Evolutionary conservation across 2,329 filamentous ascomycete species (phyloP), one percentile per base, ranked within the genome.

Genomic region (Beauveria sp.): DNA sequence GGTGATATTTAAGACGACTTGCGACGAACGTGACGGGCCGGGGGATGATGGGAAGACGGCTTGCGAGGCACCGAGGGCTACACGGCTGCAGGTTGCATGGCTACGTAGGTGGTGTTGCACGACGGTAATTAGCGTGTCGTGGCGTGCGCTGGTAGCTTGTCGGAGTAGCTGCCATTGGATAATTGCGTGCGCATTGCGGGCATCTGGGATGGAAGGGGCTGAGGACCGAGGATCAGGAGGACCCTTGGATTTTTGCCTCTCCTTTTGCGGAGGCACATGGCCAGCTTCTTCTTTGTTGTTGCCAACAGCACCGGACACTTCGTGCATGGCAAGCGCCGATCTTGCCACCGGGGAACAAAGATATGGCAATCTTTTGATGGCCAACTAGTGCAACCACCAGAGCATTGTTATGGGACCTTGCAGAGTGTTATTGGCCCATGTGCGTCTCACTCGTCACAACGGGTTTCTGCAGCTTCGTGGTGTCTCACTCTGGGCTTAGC

Each of bases 401-500:
- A 53, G 26, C 20, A 51, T 51, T 51, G 26, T 51, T 47, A 47
- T 47, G 12, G 34, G 34, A 38, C 34, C 34, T 38, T 38, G 34
- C 51, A 40, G 43, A 26, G 42, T n/a, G 42, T 46, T 28, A 26
- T 46, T 28, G 18, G 6, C 28, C 16, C 45, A 40, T 42, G 55
- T 26, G n/a, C 45, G 45, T 38, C 42, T 57, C 47, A 47, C 28
- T 57, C 43, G 54, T 45, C 24, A 49, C 28, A 49, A 58, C 30
- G 30, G 42, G n/a, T 6, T 57, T 47, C 54, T 57, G 43, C 54
- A 49, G 45, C 55, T 58, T 40, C 38, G 28, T 34, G 26, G 28
- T 58, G 45, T 58, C 55, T 58, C 55, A 58, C 42, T 38, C 42
- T 38, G 18, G 42, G 54, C 54, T 58, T 58, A 58, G 55, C 45